A percentile compares a stretch with the other conserved stretches of the same genome.
phyloP scores from a whole-genome alignment of 495 filamentous ascomycete genomes.

The Penicillium egyptiacum region DNA sequence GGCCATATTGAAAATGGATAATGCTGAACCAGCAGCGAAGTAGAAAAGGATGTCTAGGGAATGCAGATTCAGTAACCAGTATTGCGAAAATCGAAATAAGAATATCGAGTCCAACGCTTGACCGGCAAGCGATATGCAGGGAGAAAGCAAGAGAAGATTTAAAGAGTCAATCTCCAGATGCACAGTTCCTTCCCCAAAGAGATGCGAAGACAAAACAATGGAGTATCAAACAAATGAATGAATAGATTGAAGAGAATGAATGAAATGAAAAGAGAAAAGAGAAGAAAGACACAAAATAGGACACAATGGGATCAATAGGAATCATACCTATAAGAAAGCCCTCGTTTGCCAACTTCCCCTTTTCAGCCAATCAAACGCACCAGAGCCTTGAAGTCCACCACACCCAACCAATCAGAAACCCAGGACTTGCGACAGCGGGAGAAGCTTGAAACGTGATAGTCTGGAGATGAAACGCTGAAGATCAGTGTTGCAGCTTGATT shows the following conservation, averaged over 20 bases:
- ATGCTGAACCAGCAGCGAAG: slow-evolving; percentile 43
- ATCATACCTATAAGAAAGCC: slow-evolving; percentile 6
- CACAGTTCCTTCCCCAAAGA: neutral
- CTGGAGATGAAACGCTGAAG: slow-evolving; percentile 36
- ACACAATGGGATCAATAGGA: neutral
- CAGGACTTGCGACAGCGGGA: slow-evolving; percentile 8
- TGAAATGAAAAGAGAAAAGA: slow-evolving; percentile 7
- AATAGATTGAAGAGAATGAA: no score
- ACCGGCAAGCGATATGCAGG: slow-evolving; percentile 24
- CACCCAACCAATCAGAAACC: slow-evolving; percentile 30
- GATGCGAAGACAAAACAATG: slow-evolving; percentile 1
- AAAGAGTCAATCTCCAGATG: slow-evolving; percentile 6
- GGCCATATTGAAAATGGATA: slow-evolving; percentile 31
- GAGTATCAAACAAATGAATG: neutral
- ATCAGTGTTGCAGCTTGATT: slow-evolving; percentile 26
- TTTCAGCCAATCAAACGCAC: slow-evolving; percentile 22
- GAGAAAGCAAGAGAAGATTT: slow-evolving; percentile 10
- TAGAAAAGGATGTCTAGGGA: slow-evolving; percentile 8
- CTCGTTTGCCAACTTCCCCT: slow-evolving; percentile 8
- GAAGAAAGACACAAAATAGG: slow-evolving; percentile 2
- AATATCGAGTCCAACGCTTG: slow-evolving; percentile 11
- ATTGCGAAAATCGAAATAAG: slow-evolving; percentile 21
- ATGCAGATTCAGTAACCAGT: slow-evolving; percentile 37
- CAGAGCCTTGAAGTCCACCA: slow-evolving; percentile 16
- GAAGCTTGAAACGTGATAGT: slow-evolving; percentile 36